Evolutionary conservation across 371 early-diverging fungal species (phyloP), one percentile per base, ranked within the genome.

Genomic region (Haplosporangium sp.): DNA sequence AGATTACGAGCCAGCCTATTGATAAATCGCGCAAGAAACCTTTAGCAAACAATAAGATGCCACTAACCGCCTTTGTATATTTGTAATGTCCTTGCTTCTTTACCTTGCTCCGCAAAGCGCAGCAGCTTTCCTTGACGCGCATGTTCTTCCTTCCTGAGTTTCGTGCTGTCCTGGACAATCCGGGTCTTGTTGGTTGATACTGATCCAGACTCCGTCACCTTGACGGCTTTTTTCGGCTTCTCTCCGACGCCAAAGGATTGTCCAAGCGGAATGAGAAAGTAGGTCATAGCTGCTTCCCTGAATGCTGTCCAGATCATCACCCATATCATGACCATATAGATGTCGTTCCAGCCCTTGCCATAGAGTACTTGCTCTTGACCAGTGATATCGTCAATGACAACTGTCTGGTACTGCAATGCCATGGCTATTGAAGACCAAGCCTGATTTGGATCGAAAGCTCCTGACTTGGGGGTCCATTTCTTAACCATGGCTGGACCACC

Each of bases 271-370:
- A 84, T 84, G n/a, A 88, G 83, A 6, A 91, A 12, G 62, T 79
- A 84, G 42, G 85, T 82, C 88, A 92, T 92, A 38, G 83, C 68
- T 7, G 74, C 73, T n/a, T 89, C 89, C 6, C 93, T 88, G 23
- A 90, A 42, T 21, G 91, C 87, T 4, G 92, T 92, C 76, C 92
- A 91, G 11, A 87, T 85, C 47, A 91, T 73, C 54, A 90, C 80
- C 89, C 91, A 93, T 70, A 90, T 85, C 59, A 77, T 53, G 12
- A 93, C 83, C 82, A 86, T 91, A 69, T 86, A 92, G n/a, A 85
- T 14, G 64, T 94, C 94, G 47, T 85, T 82, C 45, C 61, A 75
- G 5, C 74, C 72, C 59, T 76, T 82, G 38, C 81, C 86, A 69
- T 84, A 92, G 2, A 84, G 62, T 3, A 77, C 64, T 9, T 54